Conservation (phyloP, 495 filamentous ascomycete genomes). For the Delitschia confertaspora region DNA sequence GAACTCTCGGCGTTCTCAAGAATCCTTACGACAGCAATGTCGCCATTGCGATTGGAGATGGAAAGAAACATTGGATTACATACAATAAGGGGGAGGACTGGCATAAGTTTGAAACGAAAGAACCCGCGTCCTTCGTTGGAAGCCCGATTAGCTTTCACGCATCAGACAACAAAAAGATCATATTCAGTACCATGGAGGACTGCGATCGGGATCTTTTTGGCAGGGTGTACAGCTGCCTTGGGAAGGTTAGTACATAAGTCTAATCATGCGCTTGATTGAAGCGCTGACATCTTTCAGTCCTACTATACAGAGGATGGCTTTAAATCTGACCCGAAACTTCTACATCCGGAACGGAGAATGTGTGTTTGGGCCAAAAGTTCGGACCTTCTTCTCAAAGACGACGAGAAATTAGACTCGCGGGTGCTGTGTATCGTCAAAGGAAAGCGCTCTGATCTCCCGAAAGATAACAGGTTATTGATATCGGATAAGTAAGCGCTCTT, state of each 20-base stretch:
- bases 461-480: constrained; percentile 64
- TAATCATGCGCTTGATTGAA: neutral
- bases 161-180: constrained; percentile 65
- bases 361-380: constrained; percentile 80
- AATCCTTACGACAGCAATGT: constrained; percentile 70
- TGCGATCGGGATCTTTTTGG: too few species aligned
- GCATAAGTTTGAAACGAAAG: constrained; percentile 56
- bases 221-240: constrained; percentile 37
- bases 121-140: constrained; percentile 38
- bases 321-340: constrained; percentile 46
- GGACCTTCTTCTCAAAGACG: constrained; percentile 57
- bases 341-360: constrained; percentile 55
- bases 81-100: constrained; percentile 71
- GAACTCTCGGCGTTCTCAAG: constrained; percentile 50
- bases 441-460: constrained; percentile 49
- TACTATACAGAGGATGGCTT: constrained; percentile 85
- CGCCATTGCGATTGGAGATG: constrained; percentile 64
- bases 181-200: constrained; percentile 60
- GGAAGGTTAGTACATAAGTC: constrained; percentile 24
- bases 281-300: constrained; percentile 32
- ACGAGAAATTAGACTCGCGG: constrained; percentile 51
- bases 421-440: constrained; percentile 73
- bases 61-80: constrained; percentile 68
- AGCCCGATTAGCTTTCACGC: constrained; percentile 67
- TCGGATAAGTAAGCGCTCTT: constrained; percentile 47